Percentiles rank a stretch among this genome's conserved stretches.
Conservation (phyloP, 768 basidiomycete species). For the Rhodotorula taiwanensis region DNA sequence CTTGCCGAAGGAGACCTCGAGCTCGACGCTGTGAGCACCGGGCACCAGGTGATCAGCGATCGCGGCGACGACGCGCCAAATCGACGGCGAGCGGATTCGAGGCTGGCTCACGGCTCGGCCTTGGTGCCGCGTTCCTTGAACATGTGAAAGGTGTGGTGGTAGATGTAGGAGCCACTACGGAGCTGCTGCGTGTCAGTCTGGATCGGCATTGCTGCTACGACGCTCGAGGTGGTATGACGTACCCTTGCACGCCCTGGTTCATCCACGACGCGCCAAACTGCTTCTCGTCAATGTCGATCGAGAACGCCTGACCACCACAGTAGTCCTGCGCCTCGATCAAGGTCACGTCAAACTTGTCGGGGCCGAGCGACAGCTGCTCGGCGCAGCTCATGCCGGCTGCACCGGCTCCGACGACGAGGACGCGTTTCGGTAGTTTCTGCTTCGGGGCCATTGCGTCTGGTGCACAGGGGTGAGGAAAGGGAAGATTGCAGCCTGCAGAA, state of each 20-base stretch:
- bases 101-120: conserved; percentile 43
- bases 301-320: conserved; percentile 49
- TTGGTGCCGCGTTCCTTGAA: conserved; percentile 44
- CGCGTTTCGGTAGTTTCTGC: conserved; percentile 39
- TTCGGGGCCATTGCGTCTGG: neutral
- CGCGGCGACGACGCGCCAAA: neutral
- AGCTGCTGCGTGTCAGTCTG: neutral
- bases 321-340: conserved; percentile 42
- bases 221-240: neutral
- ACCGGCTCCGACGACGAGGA: conserved; percentile 49
- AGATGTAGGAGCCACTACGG: conserved; percentile 38
- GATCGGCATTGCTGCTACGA: neutral
- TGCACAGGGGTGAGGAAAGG: neutral
- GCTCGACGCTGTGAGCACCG: conserved; percentile 43
- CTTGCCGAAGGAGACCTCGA: conserved; percentile 50
- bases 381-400: conserved; percentile 48
- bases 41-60: neutral
- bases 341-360: conserved; percentile 46
- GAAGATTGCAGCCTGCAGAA: neutral
- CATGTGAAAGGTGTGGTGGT: conserved; percentile 48
- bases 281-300: conserved; percentile 47
- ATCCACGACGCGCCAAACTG: conserved; percentile 46
- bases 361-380: conserved; percentile 46
- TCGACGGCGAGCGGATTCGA: neutral
- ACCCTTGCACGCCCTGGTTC: conserved; percentile 50